These are phyloP conservation scores for Ophiostoma montium DNA, from an alignment of 2,329 filamentous ascomycete species.

Conservation along the genomic window DNA sequence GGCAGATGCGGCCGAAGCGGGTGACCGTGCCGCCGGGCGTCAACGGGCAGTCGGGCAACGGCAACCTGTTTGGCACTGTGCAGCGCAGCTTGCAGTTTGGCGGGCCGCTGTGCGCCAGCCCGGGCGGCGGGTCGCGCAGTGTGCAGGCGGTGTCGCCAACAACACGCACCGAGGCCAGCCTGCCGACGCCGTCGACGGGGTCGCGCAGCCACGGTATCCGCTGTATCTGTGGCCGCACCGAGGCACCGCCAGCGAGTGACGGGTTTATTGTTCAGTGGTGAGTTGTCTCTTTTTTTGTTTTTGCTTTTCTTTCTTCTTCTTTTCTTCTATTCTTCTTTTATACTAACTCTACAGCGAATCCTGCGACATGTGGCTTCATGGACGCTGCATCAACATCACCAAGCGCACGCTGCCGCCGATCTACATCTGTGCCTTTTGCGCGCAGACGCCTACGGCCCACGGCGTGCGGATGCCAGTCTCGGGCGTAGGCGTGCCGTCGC, in stretches of 20 bases:
- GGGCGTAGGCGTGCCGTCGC: slow-evolving; percentile 22
- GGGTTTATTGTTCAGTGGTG: slow-evolving; percentile 52
- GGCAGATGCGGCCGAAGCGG: slow-evolving; percentile 32
- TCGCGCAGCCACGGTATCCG: slow-evolving; percentile 32
- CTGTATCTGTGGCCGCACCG: slow-evolving; percentile 39
- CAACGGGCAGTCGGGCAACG: slow-evolving; percentile 1
- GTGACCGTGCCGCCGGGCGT: slow-evolving; percentile 9
- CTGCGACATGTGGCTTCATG: slow-evolving; percentile 52
- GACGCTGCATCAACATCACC: slow-evolving; percentile 46
- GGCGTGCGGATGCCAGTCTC: slow-evolving; percentile 28
- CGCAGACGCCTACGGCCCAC: slow-evolving; percentile 41
- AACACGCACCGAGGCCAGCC: slow-evolving; percentile 33
- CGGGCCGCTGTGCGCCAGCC: slow-evolving; percentile 12
- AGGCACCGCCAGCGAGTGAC: slow-evolving; percentile 29
- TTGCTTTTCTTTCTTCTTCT: not conserved
- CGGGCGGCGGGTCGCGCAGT: slow-evolving; percentile 11
- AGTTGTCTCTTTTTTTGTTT: slow-evolving; percentile 13
- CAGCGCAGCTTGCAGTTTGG: slow-evolving; percentile 7
- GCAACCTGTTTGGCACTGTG: slow-evolving; percentile 9
- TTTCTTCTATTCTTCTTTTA: not conserved
- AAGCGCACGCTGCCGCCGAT: slow-evolving; percentile 42
- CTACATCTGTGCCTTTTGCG: slow-evolving; percentile 51
- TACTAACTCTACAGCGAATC: slow-evolving; percentile 33
- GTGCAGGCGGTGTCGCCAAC: slow-evolving; percentile 31
- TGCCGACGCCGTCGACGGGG: slow-evolving; percentile 30